These are phyloP conservation scores for Moesziomyces antarcticus DNA, from an alignment of 1,284 basidiomycete species.

Conservation along the genomic window DNA sequence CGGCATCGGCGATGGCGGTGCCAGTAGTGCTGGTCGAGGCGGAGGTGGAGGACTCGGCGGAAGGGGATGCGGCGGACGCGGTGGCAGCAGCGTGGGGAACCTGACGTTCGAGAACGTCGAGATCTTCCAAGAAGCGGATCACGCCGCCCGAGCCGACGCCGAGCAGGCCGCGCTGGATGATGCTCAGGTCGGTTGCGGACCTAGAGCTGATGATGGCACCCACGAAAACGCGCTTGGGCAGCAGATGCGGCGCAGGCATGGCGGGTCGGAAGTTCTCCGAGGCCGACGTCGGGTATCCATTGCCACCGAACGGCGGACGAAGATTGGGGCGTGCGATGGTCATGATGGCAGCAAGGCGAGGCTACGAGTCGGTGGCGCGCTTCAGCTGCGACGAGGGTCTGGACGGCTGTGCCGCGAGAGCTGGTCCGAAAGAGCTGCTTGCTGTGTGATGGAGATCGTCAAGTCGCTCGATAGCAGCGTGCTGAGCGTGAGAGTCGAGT, in stretches of 20 bases:
- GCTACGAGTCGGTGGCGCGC: neutral
- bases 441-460: too few relatives aligned
- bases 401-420: too few relatives aligned
- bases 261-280: constrained; percentile 53
- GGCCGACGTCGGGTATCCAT: constrained; percentile 41
- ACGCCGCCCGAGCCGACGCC: constrained; percentile 58
- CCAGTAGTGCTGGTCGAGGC: constrained; percentile 21
- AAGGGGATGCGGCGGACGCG: constrained; percentile 7
- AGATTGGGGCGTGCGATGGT: constrained; percentile 33
- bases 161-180: constrained; percentile 54
- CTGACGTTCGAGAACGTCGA: constrained; percentile 41
- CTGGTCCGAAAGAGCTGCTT: too few relatives aligned
- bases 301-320: constrained; percentile 29
- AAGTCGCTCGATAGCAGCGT: neutral
- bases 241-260: constrained; percentile 51
- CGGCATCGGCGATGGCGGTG: constrained; percentile 1
- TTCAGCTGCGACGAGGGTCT: too few relatives aligned
- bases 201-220: constrained; percentile 58
- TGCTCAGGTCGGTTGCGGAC: constrained; percentile 40
- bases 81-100: constrained; percentile 7
- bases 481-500: neutral
- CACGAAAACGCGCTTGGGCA: constrained; percentile 57
- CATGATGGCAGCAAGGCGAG: constrained; percentile 13
- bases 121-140: constrained; percentile 62
- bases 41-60: constrained; percentile 22